Conservation (phyloP, 2,329 filamentous ascomycete species). For the Alternaria arbusti region DNA sequence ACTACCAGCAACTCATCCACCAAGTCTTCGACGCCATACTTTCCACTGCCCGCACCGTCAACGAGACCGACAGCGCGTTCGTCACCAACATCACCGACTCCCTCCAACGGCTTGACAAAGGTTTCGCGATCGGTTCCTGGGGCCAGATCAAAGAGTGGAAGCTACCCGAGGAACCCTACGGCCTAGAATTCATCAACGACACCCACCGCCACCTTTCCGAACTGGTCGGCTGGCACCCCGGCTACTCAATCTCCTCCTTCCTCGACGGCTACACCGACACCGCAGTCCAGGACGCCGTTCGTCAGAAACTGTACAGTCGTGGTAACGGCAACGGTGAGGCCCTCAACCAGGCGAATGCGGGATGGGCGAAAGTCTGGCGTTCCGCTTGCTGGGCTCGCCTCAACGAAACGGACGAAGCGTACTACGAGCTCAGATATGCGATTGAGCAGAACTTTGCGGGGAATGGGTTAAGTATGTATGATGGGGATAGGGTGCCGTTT, state of each 20-base stretch:
- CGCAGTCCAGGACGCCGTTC: slow-evolving; percentile 54
- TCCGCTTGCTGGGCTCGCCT: slow-evolving; percentile 63
- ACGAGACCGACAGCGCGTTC: slow-evolving; percentile 43
- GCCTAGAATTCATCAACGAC: slow-evolving; percentile 51
- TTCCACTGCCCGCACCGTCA: slow-evolving; percentile 18
- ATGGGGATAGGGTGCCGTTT: slow-evolving; percentile 55
- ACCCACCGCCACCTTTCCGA: slow-evolving; percentile 63
- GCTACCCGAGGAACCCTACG: slow-evolving; percentile 43
- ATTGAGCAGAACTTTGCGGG: slow-evolving; percentile 58
- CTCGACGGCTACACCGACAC: slow-evolving; percentile 53
- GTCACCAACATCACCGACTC: slow-evolving; percentile 48
- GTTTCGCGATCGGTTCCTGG: slow-evolving; percentile 56
- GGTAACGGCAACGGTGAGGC: slow-evolving; percentile 55
- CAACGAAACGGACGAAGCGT: slow-evolving; percentile 58
- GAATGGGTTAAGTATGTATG: slow-evolving; percentile 62
- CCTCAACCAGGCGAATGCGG: slow-evolving; percentile 55
- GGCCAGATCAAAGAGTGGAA: slow-evolving; percentile 61
- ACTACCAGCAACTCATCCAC: slow-evolving; percentile 60
- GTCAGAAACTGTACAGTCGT: slow-evolving; percentile 54
- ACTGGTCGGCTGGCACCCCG: slow-evolving; percentile 64
- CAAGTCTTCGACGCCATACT: slow-evolving; percentile 47
- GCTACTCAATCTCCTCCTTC: slow-evolving; percentile 56
- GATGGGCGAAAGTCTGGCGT: slow-evolving; percentile 67
- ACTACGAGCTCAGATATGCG: slow-evolving; percentile 57
- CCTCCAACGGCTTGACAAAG: slow-evolving; percentile 58